phyloP scores from a whole-genome alignment of 2,329 filamentous ascomycete genomes.

The Pseudocercospora ulei region DNA sequence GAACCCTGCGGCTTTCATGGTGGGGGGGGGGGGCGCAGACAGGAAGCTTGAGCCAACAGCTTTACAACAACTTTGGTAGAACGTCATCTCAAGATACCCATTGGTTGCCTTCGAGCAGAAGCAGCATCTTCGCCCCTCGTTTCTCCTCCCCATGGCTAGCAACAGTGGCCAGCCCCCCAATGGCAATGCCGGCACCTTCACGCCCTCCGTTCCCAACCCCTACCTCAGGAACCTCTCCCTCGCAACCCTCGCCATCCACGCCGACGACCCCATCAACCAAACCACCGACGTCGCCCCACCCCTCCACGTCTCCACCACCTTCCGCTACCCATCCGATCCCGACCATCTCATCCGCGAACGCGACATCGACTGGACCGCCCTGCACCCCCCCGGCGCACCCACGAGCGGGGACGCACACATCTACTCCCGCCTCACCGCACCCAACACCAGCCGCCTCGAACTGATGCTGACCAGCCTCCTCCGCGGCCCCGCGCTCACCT shows the following conservation, averaged over 20 bases:
- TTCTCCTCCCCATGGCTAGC: slow-evolving; percentile 10
- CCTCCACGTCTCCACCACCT: slow-evolving; percentile 85
- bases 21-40: neutral
- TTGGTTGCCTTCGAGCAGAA: slow-evolving; percentile 2
- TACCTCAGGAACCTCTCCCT: slow-evolving; percentile 22
- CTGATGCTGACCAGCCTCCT: slow-evolving; percentile 66
- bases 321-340: slow-evolving; percentile 66
- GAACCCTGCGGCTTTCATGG: too few relatives aligned
- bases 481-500: slow-evolving; percentile 60
- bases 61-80: neutral
- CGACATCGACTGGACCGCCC: slow-evolving; percentile 23
- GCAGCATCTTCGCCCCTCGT: neutral
- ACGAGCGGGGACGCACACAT: slow-evolving; percentile 56
- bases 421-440: slow-evolving; percentile 70
- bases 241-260: slow-evolving; percentile 32
- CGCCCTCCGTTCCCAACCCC: slow-evolving; percentile 17
- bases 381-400: slow-evolving; percentile 29
- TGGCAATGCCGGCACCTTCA: slow-evolving; percentile 22
- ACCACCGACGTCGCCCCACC: slow-evolving; percentile 70
- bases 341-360: slow-evolving; percentile 45
- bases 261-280: slow-evolving; percentile 32
- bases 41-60: too few relatives aligned
- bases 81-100: slow-evolving; percentile 7
- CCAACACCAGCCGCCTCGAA: slow-evolving; percentile 78
- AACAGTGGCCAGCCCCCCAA: slow-evolving; percentile 7